Base-by-base conservation (phyloP, 306 rosid species). In the Dalbergia oliveri region DNA sequence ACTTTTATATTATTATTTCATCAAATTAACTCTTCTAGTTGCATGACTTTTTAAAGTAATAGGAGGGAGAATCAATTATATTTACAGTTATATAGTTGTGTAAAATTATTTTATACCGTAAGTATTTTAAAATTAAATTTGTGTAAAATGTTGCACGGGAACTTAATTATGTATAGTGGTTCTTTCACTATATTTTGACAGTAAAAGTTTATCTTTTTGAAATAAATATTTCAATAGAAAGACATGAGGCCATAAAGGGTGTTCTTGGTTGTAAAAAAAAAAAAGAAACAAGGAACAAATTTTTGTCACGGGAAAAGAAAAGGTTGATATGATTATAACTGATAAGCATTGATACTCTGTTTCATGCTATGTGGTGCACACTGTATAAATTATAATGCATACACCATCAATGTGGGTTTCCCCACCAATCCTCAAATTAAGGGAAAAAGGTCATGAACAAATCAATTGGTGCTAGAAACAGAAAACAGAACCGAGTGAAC, bases 341-440 rank as follows among this genome's bases (percentile, higher is more conserved):
- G 57, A 60, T 43, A 58, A 47, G 75, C 62, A 66, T 79, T 50
- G 45, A 66, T 57, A 11, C 18, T 72, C 57, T 80, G 37, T 54
- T 66, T 68, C 65, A 77, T 79, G 84, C 75, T 49, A 44, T 57
- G 77, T 59, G 65, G 73, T 80, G 83, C 83, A 79, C 72, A 78
- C 23, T 3, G 41, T 31, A 44, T n/a, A 81, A 68, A 81, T 66
- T 71, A 60, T 69, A 37, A 66, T 84, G 84, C 75, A 56, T n/a
- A 69, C 21, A 56, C 56, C 72, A 89, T 82, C 75, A 90, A 82
- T 73, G 45, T 53, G 26, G 51, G 53, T 66, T 73, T 80, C 81
- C 81, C 83, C 14, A 80, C 79, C 80, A 73, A 69, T 23, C 90
- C 90, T 84, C 79, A 88, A 82, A 75, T 83, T 82, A 87, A 86